Evolutionary conservation across 2,329 filamentous ascomycete species (phyloP).

Genomic region (Leptodontidium sp.): DNA sequence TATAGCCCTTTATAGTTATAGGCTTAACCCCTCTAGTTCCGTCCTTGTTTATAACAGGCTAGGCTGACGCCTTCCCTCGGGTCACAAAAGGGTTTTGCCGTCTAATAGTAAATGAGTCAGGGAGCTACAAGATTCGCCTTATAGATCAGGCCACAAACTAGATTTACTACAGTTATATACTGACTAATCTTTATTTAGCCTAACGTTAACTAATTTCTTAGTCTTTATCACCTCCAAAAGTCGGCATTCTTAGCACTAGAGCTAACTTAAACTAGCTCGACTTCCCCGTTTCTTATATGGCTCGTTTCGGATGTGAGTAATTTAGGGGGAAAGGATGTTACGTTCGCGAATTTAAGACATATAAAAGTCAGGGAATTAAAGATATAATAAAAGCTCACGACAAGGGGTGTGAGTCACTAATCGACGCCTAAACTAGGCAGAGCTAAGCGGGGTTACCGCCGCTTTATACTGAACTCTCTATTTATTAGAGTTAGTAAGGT

Average conservation of each 20-base stretch:
- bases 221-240: neutral
- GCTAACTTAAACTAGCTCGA: neutral
- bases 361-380: no score
- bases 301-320: neutral
- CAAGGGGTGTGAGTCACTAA: no score
- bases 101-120: neutral
- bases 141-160: neutral
- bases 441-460: no score
- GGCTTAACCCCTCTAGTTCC: neutral
- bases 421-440: no score
- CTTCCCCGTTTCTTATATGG: neutral
- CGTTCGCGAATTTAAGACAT: no score
- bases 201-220: neutral
- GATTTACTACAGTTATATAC: neutral
- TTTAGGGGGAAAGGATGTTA: neutral
- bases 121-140: neutral
- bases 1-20: neutral
- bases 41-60: neutral
- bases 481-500: neutral
- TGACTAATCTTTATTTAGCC: neutral
- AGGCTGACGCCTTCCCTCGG: neutral
- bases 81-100: neutral
- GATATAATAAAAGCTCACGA: no score
- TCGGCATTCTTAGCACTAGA: neutral
- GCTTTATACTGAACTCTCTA: no score